Percentiles rank a stretch among this genome's conserved stretches.
These are phyloP conservation scores for Suillus paluster DNA, from an alignment of 768 basidiomycete species.

Conservation along the genomic window DNA sequence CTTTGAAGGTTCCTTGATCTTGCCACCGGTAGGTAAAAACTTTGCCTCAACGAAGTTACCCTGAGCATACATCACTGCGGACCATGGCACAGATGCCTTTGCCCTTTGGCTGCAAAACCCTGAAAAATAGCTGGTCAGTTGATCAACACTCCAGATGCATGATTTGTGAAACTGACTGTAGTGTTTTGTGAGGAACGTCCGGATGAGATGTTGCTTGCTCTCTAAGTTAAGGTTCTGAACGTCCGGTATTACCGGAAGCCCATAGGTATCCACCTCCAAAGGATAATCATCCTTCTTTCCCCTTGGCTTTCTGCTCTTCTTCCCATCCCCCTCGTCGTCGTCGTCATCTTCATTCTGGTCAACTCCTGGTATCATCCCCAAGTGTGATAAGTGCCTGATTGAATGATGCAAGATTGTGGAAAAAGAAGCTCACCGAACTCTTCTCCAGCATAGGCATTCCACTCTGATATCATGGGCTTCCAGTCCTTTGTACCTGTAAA, in stretches of 20 bases:
- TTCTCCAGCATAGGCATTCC: slow-evolving; percentile 1
- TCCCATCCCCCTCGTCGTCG: neutral
- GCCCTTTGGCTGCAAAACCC: neutral
- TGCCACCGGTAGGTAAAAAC: neutral
- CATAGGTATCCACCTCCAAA: slow-evolving; percentile 3
- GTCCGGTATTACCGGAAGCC: neutral
- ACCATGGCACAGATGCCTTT: neutral
- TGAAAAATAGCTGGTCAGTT: neutral
- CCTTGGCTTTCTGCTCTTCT: neutral
- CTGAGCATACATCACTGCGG: neutral
- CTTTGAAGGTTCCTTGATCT: neutral
- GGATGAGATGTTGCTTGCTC: neutral
- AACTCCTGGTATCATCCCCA: neutral
- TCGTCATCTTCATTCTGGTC: neutral
- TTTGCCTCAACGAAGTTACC: neutral
- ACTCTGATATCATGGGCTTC: slow-evolving; percentile 2
- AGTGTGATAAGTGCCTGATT: neutral
- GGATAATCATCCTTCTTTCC: neutral
- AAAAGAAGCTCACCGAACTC: neutral
- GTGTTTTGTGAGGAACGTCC: neutral
- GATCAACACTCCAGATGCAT: neutral
- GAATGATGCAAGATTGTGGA: neutral
- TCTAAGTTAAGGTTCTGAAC: neutral
- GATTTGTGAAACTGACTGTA: neutral
- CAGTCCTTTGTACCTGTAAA: neutral